A percentile compares a stretch with the other conserved stretches of the same genome.
phyloP scores from a whole-genome alignment of 2,329 filamentous ascomycete genomes.

The Arthrinium puccinioides region DNA sequence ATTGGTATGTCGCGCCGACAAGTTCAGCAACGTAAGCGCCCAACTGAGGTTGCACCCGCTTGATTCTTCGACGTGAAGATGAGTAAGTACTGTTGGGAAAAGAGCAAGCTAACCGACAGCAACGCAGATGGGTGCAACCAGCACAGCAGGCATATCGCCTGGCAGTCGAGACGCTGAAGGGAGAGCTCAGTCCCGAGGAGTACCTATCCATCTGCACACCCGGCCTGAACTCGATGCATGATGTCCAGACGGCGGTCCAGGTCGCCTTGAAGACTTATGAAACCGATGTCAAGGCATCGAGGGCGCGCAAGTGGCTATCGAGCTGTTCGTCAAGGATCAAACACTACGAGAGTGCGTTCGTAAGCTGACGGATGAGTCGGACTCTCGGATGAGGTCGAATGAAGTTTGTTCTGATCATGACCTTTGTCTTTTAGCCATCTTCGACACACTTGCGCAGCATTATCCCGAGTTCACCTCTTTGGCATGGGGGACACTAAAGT shows the following conservation, averaged over 20 bases:
- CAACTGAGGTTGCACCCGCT: too few relatives aligned
- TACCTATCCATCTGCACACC: background rate
- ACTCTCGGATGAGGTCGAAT: background rate
- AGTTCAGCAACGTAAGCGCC: background rate
- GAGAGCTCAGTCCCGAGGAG: background rate
- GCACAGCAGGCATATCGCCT: background rate
- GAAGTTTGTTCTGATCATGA: too few relatives aligned
- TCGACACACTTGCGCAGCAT: slow-evolving; percentile 4
- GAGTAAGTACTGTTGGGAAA: background rate
- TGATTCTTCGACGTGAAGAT: too few relatives aligned
- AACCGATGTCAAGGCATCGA: background rate
- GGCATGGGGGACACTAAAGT: slow-evolving; percentile 4
- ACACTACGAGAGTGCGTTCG: background rate
- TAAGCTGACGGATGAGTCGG: too few relatives aligned
- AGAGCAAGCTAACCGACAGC: background rate
- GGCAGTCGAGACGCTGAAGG: background rate
- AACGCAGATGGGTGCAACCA: background rate
- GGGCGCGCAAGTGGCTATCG: background rate
- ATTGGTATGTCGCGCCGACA: background rate
- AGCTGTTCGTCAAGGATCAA: slow-evolving; percentile 1
- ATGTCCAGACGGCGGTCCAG: slow-evolving; percentile 1
- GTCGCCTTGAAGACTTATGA: background rate
- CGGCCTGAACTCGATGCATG: background rate
- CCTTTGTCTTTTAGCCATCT: background rate
- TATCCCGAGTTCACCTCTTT: slow-evolving; percentile 3